phyloP scores from a whole-genome alignment of 2,329 filamentous ascomycete genomes.

The Trichophyton simii region DNA sequence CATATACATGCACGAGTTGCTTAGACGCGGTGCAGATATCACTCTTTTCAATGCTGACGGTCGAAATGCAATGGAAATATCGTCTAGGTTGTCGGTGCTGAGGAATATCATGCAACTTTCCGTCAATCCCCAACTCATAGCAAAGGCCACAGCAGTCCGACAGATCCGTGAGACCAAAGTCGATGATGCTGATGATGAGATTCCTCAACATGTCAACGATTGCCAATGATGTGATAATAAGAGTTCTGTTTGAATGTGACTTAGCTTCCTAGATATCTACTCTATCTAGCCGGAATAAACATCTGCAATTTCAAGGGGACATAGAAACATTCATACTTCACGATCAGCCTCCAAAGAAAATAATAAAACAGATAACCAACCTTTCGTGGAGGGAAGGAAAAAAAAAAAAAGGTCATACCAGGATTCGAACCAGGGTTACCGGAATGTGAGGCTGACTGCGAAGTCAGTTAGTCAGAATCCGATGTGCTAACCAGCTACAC shows the following conservation, averaged over 20 bases:
- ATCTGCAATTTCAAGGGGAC: no score
- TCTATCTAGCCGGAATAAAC: no score
- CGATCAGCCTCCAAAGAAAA: neutral
- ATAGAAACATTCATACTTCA: neutral
- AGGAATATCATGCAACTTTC: neutral
- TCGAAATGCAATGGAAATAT: neutral
- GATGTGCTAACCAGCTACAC: constrained; percentile 2
- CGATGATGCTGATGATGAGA: neutral
- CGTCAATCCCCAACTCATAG: neutral
- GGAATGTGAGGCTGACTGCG: neutral
- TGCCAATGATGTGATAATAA: no score
- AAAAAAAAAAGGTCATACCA: neutral
- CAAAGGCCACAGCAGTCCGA: neutral
- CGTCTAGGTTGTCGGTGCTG: neutral
- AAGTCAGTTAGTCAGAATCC: neutral
- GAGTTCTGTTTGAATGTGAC: no score
- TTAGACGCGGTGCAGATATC: neutral
- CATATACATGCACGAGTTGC: neutral
- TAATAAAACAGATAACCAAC: no score
- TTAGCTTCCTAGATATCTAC: no score
- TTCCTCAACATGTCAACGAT: no score
- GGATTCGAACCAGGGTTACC: constrained; percentile 4
- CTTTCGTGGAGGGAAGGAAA: neutral
- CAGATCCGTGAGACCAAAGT: neutral
- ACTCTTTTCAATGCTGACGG: neutral